Evolutionary conservation across 371 early-diverging fungal genomes (phyloP).

Genomic region (Haplosporangium sp.): DNA sequence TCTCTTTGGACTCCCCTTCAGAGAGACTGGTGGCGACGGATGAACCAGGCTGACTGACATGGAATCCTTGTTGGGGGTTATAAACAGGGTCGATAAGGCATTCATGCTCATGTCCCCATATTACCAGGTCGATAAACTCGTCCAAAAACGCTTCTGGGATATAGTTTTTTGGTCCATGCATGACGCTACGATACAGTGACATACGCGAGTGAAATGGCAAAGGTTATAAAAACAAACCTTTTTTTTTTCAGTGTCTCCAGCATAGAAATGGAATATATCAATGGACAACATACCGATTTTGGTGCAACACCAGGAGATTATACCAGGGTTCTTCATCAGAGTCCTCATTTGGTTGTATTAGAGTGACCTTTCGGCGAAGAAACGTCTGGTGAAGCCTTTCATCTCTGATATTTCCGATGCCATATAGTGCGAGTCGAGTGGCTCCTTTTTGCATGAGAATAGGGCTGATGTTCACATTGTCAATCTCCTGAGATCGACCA

Average conservation of each 20-base stretch:
- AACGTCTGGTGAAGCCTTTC: constrained; percentile 93
- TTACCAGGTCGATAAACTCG: constrained; percentile 86
- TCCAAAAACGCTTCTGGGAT: constrained; percentile 93
- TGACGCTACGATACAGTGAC: constrained; percentile 59
- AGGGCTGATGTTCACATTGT: constrained; percentile 83
- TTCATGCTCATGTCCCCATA: constrained; percentile 99
- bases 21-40: constrained; percentile 97
- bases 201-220: background rate
- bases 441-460: constrained; percentile 87
- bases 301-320: constrained; percentile 60
- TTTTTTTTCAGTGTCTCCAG: constrained; percentile 5
- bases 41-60: constrained; percentile 96
- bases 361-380: constrained; percentile 76
- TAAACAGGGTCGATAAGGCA: constrained; percentile 84
- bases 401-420: constrained; percentile 96
- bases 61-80: constrained; percentile 74
- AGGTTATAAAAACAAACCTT: background rate
- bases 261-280: too few species aligned
- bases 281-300: constrained; percentile 53
- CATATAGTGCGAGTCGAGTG: constrained; percentile 90
- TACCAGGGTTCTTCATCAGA: constrained; percentile 66
- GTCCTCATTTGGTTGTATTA: constrained; percentile 75
- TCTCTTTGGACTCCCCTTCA: constrained; percentile 89
- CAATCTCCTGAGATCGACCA: constrained; percentile 82
- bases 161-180: constrained; percentile 86